Conservation (phyloP, 176 grass and related monocot genomes). For the Rhynchospora breviuscula region DNA sequence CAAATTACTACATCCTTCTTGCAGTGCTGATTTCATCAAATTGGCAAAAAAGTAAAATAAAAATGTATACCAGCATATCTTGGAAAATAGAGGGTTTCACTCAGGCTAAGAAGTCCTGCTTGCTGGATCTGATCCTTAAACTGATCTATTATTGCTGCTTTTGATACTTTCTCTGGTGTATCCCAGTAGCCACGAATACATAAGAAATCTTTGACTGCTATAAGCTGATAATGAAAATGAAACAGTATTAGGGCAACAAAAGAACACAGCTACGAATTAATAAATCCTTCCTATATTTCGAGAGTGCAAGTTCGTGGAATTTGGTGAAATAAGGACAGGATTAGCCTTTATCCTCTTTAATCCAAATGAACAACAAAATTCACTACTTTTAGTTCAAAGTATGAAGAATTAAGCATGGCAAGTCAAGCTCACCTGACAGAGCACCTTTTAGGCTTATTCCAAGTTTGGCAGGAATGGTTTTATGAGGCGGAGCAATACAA, state of each 20-base stretch:
- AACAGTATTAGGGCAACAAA: slow-evolving; percentile 6
- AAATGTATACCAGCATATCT: slow-evolving; percentile 42
- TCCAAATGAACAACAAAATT: not conserved
- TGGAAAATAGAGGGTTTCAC: slow-evolving; percentile 53
- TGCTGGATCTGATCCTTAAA: slow-evolving; percentile 60
- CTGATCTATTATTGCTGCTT: slow-evolving; percentile 49
- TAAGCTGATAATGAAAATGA: slow-evolving; percentile 43
- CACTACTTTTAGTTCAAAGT: not conserved
- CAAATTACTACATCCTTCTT: not conserved
- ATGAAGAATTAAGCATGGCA: not conserved
- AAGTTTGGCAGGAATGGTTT: not conserved
- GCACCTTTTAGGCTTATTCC: not conserved
- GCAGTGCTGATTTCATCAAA: slow-evolving; percentile 11
- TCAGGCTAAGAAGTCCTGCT: slow-evolving; percentile 48
- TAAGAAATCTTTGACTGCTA: slow-evolving; percentile 45
- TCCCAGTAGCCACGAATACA: slow-evolving; percentile 89
- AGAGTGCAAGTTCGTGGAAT: not conserved
- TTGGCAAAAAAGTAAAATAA: not conserved
- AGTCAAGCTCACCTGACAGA: not conserved
- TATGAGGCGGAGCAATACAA: not conserved
- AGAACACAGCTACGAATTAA: not conserved
- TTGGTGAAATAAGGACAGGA: not conserved
- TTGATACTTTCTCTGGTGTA: slow-evolving; percentile 51
- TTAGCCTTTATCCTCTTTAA: not conserved
- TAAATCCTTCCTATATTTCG: not conserved